Conservation (phyloP, 495 filamentous ascomycete species). For the Daldinia vernicosa region DNA sequence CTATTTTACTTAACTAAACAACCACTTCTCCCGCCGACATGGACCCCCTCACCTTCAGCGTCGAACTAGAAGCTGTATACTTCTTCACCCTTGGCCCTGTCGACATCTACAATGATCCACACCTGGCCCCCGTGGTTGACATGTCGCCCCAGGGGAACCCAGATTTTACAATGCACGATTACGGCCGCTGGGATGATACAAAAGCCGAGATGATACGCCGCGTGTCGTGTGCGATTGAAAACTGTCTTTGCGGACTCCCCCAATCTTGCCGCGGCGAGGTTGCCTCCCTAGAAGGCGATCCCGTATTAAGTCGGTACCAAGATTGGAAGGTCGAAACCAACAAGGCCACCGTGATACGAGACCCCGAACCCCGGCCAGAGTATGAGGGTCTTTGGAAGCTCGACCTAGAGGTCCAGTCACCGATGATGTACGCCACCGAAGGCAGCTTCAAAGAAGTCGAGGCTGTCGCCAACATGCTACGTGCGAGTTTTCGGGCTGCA, state of each 20-base stretch:
- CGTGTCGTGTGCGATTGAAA: neutral
- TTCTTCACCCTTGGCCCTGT: neutral
- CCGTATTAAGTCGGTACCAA: neutral
- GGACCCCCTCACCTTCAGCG: slow-evolving; percentile 2
- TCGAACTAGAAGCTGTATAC: slow-evolving; percentile 17
- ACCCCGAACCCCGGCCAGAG: neutral
- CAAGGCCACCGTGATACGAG: neutral
- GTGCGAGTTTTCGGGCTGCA: slow-evolving; percentile 4
- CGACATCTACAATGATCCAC: neutral
- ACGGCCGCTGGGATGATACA: neutral
- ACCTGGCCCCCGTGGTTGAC: neutral
- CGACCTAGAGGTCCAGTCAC: slow-evolving; percentile 7
- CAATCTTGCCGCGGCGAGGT: neutral
- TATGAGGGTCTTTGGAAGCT: neutral
- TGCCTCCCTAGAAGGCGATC: neutral
- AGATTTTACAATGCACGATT: neutral
- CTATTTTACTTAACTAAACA: no score
- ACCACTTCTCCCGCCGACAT: neutral
- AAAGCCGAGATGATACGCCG: neutral
- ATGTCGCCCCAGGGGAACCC: neutral
- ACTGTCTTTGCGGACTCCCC: slow-evolving; percentile 2
- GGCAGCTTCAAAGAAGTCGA: slow-evolving; percentile 12
- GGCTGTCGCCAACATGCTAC: slow-evolving; percentile 15
- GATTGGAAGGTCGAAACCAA: neutral
- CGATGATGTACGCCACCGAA: slow-evolving; percentile 12